Percentiles rank a stretch among this genome's conserved stretches.
Evolutionary conservation across 352 stramenopile species (phyloP).

Genomic region (Globisporangium acanthophoron): DNA sequence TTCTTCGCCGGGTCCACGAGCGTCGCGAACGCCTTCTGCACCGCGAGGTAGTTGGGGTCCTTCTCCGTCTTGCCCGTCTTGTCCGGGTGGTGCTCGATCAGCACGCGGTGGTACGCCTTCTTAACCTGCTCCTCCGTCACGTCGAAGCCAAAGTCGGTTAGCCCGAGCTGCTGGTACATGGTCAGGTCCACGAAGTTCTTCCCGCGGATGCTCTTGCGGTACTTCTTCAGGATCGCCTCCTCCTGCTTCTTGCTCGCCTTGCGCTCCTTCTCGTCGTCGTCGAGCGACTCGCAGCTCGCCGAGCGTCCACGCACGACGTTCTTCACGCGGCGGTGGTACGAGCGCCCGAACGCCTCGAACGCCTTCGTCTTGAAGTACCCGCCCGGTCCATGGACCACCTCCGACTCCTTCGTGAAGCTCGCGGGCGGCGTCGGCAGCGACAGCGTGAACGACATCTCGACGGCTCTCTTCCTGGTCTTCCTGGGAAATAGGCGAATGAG

Average conservation of each 20-base stretch:
- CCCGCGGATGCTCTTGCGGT: conserved; percentile 71
- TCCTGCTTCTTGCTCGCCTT: conserved; percentile 64
- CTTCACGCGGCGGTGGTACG: conserved; percentile 68
- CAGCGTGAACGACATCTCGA: conserved; percentile 36
- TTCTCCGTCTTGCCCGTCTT: conserved; percentile 89
- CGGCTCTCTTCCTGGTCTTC: neutral
- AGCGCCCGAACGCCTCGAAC: conserved; percentile 64
- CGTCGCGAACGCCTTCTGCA: conserved; percentile 79
- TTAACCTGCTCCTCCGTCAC: conserved; percentile 82
- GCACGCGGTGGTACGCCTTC: conserved; percentile 84
- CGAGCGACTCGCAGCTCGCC: conserved; percentile 67
- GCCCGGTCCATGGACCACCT: conserved; percentile 48
- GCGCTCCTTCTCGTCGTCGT: conserved; percentile 54
- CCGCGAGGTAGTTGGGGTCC: conserved; percentile 84
- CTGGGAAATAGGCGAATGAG: neutral
- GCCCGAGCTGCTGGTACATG: conserved; percentile 84
- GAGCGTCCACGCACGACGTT: conserved; percentile 73
- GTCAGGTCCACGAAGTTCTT: conserved; percentile 82
- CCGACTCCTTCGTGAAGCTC: conserved; percentile 43
- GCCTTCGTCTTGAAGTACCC: conserved; percentile 76
- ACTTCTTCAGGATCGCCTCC: conserved; percentile 66
- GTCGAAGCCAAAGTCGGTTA: conserved; percentile 73
- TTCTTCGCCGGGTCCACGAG: conserved; percentile 82
- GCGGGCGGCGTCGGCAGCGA: conserved; percentile 54
- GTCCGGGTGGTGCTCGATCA: conserved; percentile 86